Evolutionary conservation across 179 eudicot species (phyloP).

Genomic region (Sideroxylon spinosum): DNA sequence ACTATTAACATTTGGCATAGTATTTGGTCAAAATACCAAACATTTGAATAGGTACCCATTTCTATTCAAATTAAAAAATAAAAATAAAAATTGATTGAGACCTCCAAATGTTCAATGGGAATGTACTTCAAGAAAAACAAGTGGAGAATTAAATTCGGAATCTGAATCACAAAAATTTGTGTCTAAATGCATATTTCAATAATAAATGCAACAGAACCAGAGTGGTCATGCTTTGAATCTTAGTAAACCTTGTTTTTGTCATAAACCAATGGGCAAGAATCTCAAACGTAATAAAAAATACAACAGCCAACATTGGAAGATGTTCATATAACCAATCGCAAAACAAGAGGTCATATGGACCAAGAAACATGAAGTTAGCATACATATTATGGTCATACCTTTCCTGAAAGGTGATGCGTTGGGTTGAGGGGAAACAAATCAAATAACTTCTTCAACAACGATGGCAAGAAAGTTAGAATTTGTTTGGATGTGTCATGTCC

Average conservation of each 20-base stretch:
- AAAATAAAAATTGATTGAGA: too few species aligned
- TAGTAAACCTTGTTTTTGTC: background rate
- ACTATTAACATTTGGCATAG: too few species aligned
- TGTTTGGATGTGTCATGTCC: slow-evolving; percentile 18
- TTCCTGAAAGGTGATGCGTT: slow-evolving; percentile 46
- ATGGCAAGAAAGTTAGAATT: slow-evolving; percentile 33
- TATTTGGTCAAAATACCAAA: too few species aligned
- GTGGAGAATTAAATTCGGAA: too few species aligned
- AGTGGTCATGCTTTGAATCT: background rate
- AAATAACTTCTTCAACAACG: slow-evolving; percentile 63
- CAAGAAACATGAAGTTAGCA: background rate
- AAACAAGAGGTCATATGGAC: background rate
- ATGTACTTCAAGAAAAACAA: too few species aligned
- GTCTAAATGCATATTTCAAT: too few species aligned
- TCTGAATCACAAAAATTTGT: too few species aligned
- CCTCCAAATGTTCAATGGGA: too few species aligned
- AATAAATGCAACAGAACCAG: background rate
- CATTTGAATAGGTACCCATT: too few species aligned
- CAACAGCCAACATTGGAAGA: background rate
- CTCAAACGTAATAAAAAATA: slow-evolving; percentile 1
- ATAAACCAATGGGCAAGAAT: background rate
- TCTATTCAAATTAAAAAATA: too few species aligned
- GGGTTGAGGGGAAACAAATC: slow-evolving; percentile 64
- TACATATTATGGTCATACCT: slow-evolving; percentile 40
- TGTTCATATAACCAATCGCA: background rate